Evolutionary conservation across 192 early-diverging fungal species (phyloP).

Genomic region (Coemansia reversa): DNA sequence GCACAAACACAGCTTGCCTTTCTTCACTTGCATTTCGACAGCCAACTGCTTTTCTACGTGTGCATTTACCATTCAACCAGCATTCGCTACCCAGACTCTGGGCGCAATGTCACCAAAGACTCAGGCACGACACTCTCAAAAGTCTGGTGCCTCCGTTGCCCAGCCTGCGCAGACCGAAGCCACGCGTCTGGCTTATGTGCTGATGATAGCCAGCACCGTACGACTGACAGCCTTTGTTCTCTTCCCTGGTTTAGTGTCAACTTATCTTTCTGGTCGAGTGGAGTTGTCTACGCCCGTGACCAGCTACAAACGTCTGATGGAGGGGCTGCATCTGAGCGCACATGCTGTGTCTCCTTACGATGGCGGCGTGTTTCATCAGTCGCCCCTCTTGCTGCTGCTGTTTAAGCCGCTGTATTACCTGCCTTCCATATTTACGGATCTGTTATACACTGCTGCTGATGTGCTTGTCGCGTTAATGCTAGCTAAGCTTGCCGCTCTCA

Average conservation of each 20-base stretch:
- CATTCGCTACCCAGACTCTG: too few species aligned
- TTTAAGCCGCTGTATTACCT: conserved; percentile 63
- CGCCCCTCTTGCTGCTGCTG: conserved; percentile 73
- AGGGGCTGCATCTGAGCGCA: conserved; percentile 78
- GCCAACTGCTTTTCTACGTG: too few species aligned
- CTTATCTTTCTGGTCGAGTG: conserved; percentile 57
- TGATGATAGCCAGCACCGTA: conserved; percentile 19
- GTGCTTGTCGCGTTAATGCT: conserved; percentile 61
- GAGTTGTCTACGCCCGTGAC: conserved; percentile 88
- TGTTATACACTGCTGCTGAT: conserved; percentile 67
- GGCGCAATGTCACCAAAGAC: background rate
- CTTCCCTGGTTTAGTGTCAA: conserved; percentile 37
- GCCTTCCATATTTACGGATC: conserved; percentile 55
- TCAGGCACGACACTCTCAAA: too few species aligned
- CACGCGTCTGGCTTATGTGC: conserved; percentile 15
- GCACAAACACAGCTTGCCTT: too few species aligned
- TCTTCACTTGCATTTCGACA: too few species aligned
- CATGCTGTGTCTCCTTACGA: conserved; percentile 81
- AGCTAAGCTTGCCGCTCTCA: conserved; percentile 58
- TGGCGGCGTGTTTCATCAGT: conserved; percentile 88
- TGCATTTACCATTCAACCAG: too few species aligned
- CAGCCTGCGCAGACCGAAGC: conserved; percentile 12
- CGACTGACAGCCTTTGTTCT: conserved; percentile 53
- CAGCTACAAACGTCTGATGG: conserved; percentile 80
- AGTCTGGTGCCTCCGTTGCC: background rate